phyloP scores from a whole-genome alignment of 148 eudicot genomes.

The Camellia lanceoleosa region DNA sequence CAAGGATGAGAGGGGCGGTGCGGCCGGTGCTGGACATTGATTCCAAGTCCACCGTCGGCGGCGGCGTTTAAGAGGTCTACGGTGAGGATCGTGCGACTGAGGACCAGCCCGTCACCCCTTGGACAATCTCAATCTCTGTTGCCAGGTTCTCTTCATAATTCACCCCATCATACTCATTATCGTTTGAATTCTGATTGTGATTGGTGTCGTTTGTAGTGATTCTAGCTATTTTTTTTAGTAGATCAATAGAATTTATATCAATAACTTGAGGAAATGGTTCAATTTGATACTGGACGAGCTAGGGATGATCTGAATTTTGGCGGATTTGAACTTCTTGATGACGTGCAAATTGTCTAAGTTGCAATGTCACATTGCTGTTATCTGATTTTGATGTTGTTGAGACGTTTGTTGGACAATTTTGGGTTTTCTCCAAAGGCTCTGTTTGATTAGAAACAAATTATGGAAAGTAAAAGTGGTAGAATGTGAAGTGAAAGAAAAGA shows the following conservation, averaged over 20 bases:
- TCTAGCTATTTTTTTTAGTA: neutral
- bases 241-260: neutral
- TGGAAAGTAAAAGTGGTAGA: too few relatives aligned
- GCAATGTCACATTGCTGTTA: neutral
- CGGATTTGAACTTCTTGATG: neutral
- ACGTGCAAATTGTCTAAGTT: too few relatives aligned
- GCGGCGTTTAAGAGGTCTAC: slow-evolving; percentile 65
- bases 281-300: neutral
- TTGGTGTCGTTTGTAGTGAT: neutral
- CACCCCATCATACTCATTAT: too few relatives aligned
- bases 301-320: neutral
- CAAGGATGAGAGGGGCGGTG: slow-evolving; percentile 19
- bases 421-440: too few relatives aligned
- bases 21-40: slow-evolving; percentile 38
- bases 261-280: too few relatives aligned
- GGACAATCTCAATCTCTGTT: too few relatives aligned
- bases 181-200: too few relatives aligned
- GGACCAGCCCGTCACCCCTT: too few relatives aligned
- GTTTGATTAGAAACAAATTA: too few relatives aligned
- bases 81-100: slow-evolving; percentile 32
- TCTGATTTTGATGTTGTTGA: neutral
- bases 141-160: too few relatives aligned
- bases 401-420: neutral
- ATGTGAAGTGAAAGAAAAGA: too few relatives aligned
- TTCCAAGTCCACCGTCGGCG: slow-evolving; percentile 42